Conservation (phyloP, 2,329 filamentous ascomycete genomes). For the Nakataea oryzae region DNA sequence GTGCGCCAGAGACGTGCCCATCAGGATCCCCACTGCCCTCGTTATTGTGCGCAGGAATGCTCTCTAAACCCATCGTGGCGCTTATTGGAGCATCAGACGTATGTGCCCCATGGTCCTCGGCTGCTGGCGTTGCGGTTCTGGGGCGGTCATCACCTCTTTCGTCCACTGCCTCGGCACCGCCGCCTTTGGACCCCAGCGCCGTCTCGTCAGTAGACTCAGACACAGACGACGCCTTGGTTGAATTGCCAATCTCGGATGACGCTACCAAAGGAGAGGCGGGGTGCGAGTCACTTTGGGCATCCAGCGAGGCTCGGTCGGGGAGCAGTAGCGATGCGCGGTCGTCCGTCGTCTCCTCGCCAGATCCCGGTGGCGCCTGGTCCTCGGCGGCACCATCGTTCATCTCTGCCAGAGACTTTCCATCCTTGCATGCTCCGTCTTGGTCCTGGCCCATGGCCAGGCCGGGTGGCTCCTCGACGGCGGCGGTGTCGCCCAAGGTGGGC, state of each 20-base stretch:
- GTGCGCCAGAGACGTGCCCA: background rate
- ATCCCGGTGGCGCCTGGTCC: background rate
- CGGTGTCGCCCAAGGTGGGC: background rate
- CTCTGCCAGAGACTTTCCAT: background rate
- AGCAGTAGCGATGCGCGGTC: background rate
- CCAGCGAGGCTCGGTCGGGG: conserved; percentile 29
- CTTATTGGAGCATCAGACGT: background rate
- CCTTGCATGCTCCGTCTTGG: background rate
- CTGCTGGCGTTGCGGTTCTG: background rate
- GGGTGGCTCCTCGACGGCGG: background rate
- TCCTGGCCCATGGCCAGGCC: background rate
- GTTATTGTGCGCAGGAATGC: background rate
- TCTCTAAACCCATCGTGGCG: background rate
- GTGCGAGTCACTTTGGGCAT: conserved; percentile 44
- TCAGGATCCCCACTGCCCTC: background rate
- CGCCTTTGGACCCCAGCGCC: conserved; percentile 21
- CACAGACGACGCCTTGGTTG: conserved; percentile 53
- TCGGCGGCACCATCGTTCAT: background rate
- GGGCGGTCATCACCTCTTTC: conserved; percentile 3
- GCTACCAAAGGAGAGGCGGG: conserved; percentile 43
- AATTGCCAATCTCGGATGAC: conserved; percentile 45
- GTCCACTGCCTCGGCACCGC: background rate
- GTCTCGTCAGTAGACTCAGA: conserved; percentile 55
- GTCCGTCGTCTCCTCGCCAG: background rate
- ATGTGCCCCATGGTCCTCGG: background rate